Evolutionary conservation across 2,329 filamentous ascomycete genomes (phyloP), one percentile per base, ranked within the genome.

Genomic region (Microcyclospora pomicola): DNA sequence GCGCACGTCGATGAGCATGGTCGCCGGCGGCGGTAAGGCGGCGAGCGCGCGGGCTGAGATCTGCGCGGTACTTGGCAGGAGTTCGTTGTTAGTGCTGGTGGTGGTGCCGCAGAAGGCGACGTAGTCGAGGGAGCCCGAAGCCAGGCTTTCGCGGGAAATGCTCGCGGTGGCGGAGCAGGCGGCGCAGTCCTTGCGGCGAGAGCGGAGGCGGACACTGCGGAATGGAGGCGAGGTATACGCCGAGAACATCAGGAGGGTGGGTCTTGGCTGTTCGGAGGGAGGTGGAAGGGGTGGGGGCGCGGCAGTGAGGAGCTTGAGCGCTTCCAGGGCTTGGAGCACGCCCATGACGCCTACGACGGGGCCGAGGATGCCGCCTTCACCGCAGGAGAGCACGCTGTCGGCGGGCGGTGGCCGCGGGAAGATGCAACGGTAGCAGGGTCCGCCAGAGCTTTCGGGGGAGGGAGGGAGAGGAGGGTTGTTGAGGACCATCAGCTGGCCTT

Each of bases 341-440:
- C 91, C 91, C 84, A 98, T 95, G 0, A 77, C 71, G 0, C 91
- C 91, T 0, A 98, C 91, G 0, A 95, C 86, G 0, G 91, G 87
- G 0, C 91, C 91, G 1, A 98, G 53, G 7, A 98, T 86, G 0
- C 91, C 91, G 9, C 87, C 88, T 56, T 98, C 91, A 31, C 87
- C 85, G 53, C 91, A 98, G 42, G 80, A 85, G 1, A 84, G 69
- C 1, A 95, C 80, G 40, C 75, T 85, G 31, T 82, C 82, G 0
- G 83, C 74, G 0, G 88, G 86, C 0, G 91, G 87, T 0, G 91
- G 87, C 29, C 72, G 80, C 0, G 86, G 87, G 50, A 94, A 98
- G 10, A 96, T 73, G 54, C 91, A 98, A 31, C 91, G 73, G 60
- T 98, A 98, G 60, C 91, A 98, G 0, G 88, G 87, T 0, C 86